These are phyloP conservation scores for Phytophthora ohioensis DNA, from an alignment of 352 stramenopile species.

Conservation along the genomic window DNA sequence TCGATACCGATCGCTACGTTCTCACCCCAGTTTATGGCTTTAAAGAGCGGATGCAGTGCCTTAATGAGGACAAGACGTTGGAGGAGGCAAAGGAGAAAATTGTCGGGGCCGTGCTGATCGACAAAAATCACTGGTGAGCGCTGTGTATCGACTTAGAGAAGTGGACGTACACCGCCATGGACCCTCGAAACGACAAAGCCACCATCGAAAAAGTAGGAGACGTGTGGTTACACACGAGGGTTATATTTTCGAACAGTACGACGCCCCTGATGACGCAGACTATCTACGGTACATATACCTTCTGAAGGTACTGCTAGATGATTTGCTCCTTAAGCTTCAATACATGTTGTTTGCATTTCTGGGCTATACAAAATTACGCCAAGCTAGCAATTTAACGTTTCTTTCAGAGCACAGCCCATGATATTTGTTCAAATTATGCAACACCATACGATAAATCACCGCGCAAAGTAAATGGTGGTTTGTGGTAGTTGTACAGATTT, in stretches of 20 bases:
- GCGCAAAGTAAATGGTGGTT: no score
- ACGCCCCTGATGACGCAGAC: neutral
- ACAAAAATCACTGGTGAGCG: conserved; percentile 10
- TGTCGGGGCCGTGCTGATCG: neutral
- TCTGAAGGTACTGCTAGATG: no score
- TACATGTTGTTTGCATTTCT: no score
- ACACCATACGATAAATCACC: no score
- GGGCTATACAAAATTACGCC: no score
- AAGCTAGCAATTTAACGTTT: no score
- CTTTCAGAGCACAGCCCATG: no score
- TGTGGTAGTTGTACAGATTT: no score
- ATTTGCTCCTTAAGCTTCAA: no score
- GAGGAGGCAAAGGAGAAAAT: neutral
- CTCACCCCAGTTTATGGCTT: conserved; percentile 1
- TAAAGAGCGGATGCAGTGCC: neutral
- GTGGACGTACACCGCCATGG: neutral
- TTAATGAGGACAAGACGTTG: neutral
- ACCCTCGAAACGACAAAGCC: neutral
- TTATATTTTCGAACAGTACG: conserved; percentile 2
- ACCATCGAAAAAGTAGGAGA: neutral
- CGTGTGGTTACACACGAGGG: no score
- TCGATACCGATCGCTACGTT: neutral
- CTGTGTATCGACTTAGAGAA: conserved; percentile 1
- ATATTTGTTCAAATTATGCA: no score
- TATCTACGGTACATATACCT: conserved; percentile 1